Base-by-base conservation (phyloP, 805 yeast species). In the Cyberlindnera euphorbiae region DNA sequence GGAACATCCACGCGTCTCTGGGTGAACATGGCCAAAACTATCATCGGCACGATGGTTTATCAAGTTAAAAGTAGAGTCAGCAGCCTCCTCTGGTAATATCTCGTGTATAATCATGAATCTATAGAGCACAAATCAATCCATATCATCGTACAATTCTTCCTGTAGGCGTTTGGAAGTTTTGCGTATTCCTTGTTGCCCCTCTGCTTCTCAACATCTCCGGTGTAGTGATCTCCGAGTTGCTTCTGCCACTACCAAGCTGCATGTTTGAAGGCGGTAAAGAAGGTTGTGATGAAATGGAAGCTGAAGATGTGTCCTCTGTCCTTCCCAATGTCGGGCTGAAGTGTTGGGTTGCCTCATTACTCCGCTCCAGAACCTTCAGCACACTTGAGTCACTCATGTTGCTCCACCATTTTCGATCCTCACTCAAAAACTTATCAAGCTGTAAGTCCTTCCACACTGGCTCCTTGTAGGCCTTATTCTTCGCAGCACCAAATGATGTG, bases 361-460 rank as follows among this genome's bases (percentile, higher is more conserved):
- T 24, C n/a, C 26, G 9, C 9, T 50, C 47, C 13, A 48, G 16
- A 24, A 33, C 43, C 17, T 42, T 42, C 35, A 52, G 40, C 3
- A 45, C 14, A 29, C 47, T 42, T 11, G 32, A 27, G 16, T 44
- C 46, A 18, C 41, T 24, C 1, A 32, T 33, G 6, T 41, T 44
- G 11, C 10, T 34, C 38, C 40, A 41, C 45, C 43, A 41, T 16
- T 15, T 16, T 14, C 26, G 38, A n/a, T 48, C 54, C 17, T 50
- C 57, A 17, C 43, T 34, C 13, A 56, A 31, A 16, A 56, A 45
- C 26, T 40, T 42, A 5, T 46, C 47, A 3, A 53, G 39, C 17
- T 55, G 56, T 12, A 55, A 33, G 32, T 56, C 59, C 34, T 52
- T 53, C 60, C 60, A 58, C 2, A 40, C 43, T 1, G 46, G 29